Evolutionary conservation across 345 rosid species (phyloP), one percentile per base, ranked within the genome.

Genomic region (Draba incana): DNA sequence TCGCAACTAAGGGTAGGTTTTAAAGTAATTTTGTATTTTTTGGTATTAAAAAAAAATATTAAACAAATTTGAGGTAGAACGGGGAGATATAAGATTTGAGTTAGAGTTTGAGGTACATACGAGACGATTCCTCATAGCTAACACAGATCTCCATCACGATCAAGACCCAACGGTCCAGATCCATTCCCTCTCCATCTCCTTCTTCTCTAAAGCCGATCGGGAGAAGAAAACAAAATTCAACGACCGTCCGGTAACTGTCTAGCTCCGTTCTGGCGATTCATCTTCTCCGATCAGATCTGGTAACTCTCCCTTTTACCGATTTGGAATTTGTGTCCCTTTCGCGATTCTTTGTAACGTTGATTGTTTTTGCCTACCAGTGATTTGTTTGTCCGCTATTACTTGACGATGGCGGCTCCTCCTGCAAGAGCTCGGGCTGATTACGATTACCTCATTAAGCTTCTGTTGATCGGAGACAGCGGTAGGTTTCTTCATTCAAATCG

Each of bases 401-500:
- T 10, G 33, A 12, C 72, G 57, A 84, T 84, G 89, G 82, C 89
- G 64, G 88, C 88, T 79, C 90, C 92, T 68, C 89, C 89, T 64
- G 83, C 88, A 55, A 83, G 92, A 85, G 89, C 86, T 64, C 85
- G 92, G 25, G 92, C 92, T 68, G 92, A 83, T 83, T 83, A 87
- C 61, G 92, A 87, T 72, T 87, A 75, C 79, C 92, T 87, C 52
- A 79, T 85, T 25, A 87, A 87, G 68, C 92, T 85, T 38, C 84
- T 87, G 10, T 71, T 85, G 77, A 85, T 87, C 58, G 76, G 76
- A 72, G 76, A 72, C 38, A 72, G 76, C 57, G 70, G 76, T 83
- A 65, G 0, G 60, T 66, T 33, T 57, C 71, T 45, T 37, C 49
- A 12, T 23, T 52, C 35, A 7, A 49, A 54, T 71, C 64, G 23